Evolutionary conservation across 2,329 filamentous ascomycete genomes (phyloP).

Genomic region (Penicillium hesseltinei): DNA sequence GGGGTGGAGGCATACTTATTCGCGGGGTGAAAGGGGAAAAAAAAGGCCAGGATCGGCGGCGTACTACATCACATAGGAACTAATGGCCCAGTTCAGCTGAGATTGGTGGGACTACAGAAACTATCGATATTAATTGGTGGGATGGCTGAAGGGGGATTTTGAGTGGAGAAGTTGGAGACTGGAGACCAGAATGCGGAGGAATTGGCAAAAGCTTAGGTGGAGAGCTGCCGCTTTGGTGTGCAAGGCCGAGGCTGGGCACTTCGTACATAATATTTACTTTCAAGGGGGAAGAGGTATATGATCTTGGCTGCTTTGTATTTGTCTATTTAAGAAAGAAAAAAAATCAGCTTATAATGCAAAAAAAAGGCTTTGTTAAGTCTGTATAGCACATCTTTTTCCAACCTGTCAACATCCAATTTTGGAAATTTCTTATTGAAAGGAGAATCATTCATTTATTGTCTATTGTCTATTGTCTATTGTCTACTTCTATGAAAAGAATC

Average conservation of each 20-base stretch:
- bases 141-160: not conserved
- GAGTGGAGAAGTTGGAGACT: constrained; percentile 1
- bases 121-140: constrained; percentile 4
- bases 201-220: constrained; percentile 24
- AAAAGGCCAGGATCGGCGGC: not conserved
- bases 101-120: not conserved
- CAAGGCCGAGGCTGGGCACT: not conserved
- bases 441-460: too few relatives aligned
- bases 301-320: not conserved
- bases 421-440: too few relatives aligned
- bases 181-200: constrained; percentile 6
- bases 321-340: not conserved
- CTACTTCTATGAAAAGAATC: too few relatives aligned
- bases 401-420: too few relatives aligned
- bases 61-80: not conserved
- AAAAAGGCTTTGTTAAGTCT: not conserved
- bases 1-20: not conserved
- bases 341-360: not conserved
- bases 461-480: too few relatives aligned
- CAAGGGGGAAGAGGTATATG: not conserved
- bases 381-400: not conserved
- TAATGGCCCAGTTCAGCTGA: constrained; percentile 1
- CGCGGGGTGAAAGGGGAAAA: constrained; percentile 2
- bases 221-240: constrained; percentile 5
- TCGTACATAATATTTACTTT: not conserved